A percentile compares a stretch with the other conserved stretches of the same genome.
These are phyloP conservation scores for Kwoniella dejecticola DNA, from an alignment of 768 basidiomycete genomes.

Conservation along the genomic window DNA sequence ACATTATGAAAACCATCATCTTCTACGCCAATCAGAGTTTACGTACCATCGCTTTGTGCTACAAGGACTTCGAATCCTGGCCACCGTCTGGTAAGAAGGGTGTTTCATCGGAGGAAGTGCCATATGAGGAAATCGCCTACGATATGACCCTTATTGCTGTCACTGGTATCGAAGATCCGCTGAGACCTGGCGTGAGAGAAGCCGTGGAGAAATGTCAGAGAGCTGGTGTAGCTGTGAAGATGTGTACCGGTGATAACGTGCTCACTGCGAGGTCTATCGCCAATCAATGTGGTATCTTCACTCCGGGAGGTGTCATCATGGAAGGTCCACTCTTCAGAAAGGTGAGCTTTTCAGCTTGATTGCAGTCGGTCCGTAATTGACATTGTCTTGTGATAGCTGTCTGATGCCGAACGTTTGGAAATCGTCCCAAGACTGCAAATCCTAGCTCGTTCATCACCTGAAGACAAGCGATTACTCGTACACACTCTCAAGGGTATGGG, in stretches of 20 bases:
- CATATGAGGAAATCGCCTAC: constrained; percentile 68
- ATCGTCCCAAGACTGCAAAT: constrained; percentile 92
- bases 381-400: constrained; percentile 59
- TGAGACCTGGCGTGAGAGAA: constrained; percentile 82
- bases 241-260: constrained; percentile 98
- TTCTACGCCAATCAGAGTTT: constrained; percentile 97
- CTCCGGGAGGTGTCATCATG: constrained; percentile 92
- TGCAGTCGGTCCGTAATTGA: constrained; percentile 2
- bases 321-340: constrained; percentile 89
- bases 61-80: constrained; percentile 83
- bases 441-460: constrained; percentile 93
- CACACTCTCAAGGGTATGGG: constrained; percentile 81
- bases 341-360: constrained; percentile 12
- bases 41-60: constrained; percentile 91
- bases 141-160: constrained; percentile 85
- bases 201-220: constrained; percentile 83
- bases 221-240: constrained; percentile 92
- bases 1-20: constrained; percentile 86
- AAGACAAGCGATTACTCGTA: constrained; percentile 93
- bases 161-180: constrained; percentile 93
- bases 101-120: constrained; percentile 39
- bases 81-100: constrained; percentile 62
- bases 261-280: constrained; percentile 83
- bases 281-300: constrained; percentile 92
- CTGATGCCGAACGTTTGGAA: constrained; percentile 69